Base-by-base conservation (phyloP, 805 yeast genomes). In the Cyberlindnera nakhonratchasimensis region DNA sequence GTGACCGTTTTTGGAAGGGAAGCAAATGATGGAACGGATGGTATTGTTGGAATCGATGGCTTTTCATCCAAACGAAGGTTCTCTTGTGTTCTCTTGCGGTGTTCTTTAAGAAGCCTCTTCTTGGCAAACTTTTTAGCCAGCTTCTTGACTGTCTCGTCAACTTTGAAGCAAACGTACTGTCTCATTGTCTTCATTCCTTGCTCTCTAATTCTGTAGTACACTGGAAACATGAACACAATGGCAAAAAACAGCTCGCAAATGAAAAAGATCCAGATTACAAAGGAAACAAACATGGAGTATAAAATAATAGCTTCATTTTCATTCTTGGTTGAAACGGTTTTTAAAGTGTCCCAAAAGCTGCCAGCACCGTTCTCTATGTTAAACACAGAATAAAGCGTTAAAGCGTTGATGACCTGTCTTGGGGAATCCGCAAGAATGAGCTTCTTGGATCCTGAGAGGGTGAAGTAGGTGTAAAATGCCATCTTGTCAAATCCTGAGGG, bases 371-470 rank as follows among this genome's bases (percentile, higher is more conserved):
- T 43, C 26, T 59, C 58, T 14, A 64, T 53, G 12, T 71, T 55
- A 16, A 74, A 55, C 5, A 74, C 76, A 2, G 79, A 72, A 63
- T 71, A 75, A 17, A 83, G 64, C 0, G 96, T 86, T 51, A 85
- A 66, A 21, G 89, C 84, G 57, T 88, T 88, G 48, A 88, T 75
- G 2, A 86, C 81, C 63, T 88, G 96, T 63, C 96, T 77, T 19
- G 96, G 96, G 14, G 89, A 73, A 52, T 88, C 96, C 0, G 95
- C 89, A 34, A 86, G 66, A 9, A 87, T 53, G 51, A 87, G 72
- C 34, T 77, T 66, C 12, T 84, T 53, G 50, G 78, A 82, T 40
- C 77, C 75, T 52, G 83, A 81, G 40, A 83, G 65, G 37, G 85
- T 80, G 48, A 75, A 76, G 61, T 77, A 86, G 3, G 80, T 72